These are phyloP conservation scores for Pneumocystis oryctolagi DNA, from an alignment of 1,139 yeast genomes.

Conservation along the genomic window DNA sequence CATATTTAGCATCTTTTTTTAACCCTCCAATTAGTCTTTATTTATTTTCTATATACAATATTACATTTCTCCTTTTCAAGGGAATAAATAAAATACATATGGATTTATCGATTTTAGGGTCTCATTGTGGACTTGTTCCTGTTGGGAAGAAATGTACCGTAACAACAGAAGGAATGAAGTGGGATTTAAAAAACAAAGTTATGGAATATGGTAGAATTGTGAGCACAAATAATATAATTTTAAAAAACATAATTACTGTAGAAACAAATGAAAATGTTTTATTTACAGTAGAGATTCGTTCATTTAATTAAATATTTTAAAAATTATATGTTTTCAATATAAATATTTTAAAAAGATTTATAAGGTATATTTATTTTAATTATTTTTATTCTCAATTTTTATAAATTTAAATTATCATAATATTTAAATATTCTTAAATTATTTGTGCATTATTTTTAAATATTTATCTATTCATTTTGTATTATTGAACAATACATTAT, in stretches of 20 bases:
- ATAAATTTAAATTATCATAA: too few species aligned
- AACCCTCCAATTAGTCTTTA: neutral
- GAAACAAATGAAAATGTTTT: neutral
- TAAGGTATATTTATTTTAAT: neutral
- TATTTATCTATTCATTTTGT: too few species aligned
- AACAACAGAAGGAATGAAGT: constrained; percentile 1
- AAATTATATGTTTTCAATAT: neutral
- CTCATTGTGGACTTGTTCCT: neutral
- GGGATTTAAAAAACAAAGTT: neutral
- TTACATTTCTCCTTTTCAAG: neutral
- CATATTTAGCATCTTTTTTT: neutral
- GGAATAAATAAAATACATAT: neutral
- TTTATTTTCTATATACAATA: neutral
- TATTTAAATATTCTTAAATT: too few species aligned
- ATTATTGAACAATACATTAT: too few species aligned
- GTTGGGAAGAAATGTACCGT: neutral
- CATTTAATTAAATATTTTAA: neutral
- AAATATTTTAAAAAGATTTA: neutral
- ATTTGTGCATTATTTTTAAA: too few species aligned
- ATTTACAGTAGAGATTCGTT: constrained; percentile 28
- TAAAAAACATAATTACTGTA: neutral
- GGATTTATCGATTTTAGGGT: neutral
- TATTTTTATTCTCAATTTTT: neutral
- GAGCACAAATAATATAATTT: neutral
- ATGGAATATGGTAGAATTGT: neutral